phyloP scores from a whole-genome alignment of 148 eudicot genomes.

The Suaeda aralocaspica region DNA sequence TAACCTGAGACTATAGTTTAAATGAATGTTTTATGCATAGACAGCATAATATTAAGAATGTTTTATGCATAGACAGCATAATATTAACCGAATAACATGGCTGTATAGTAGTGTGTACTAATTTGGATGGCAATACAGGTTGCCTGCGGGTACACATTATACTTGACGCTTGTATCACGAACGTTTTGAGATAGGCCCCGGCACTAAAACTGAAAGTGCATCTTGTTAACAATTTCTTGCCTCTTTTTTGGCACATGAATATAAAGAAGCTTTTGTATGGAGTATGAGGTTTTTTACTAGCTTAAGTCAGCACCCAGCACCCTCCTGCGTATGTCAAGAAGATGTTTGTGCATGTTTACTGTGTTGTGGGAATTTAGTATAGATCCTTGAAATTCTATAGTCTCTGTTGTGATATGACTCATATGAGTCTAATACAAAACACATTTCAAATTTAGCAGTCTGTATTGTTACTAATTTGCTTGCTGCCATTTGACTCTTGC shows the following conservation, averaged over 20 bases:
- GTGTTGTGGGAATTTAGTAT: neutral
- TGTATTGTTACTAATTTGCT: neutral
- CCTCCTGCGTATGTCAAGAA: neutral
- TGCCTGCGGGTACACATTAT: neutral
- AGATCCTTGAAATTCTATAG: neutral
- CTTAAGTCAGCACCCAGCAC: neutral
- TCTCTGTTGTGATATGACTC: too few species aligned
- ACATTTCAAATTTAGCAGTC: neutral
- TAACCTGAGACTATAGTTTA: neutral
- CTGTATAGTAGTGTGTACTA: neutral
- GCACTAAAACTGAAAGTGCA: neutral
- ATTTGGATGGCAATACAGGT: neutral
- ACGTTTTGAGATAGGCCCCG: neutral
- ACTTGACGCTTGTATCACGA: neutral
- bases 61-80: neutral
- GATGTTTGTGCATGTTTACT: neutral
- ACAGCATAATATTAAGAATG: too few species aligned
- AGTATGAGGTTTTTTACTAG: neutral
- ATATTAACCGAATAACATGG: neutral
- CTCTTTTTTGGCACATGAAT: neutral
- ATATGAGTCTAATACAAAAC: neutral
- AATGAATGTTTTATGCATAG: neutral
- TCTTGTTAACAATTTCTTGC: neutral
- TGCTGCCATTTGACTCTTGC: slow-evolving; percentile 19
- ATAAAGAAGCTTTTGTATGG: too few species aligned